phyloP scores from a whole-genome alignment of 106 monocot genomes.

The Apostasia shenzhenica region DNA sequence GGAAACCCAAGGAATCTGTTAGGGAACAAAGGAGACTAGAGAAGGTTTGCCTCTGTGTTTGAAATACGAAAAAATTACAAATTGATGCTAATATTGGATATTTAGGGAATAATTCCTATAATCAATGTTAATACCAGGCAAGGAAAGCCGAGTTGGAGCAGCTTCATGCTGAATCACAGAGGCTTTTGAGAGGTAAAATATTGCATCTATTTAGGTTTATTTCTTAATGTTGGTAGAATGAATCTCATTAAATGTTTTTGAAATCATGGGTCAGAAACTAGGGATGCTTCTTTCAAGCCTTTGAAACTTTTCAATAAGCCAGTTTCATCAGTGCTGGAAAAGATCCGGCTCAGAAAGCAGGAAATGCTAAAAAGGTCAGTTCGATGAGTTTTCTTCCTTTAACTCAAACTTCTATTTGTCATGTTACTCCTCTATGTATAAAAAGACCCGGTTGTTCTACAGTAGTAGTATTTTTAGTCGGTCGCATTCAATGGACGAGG shows the following conservation, averaged over 20 bases:
- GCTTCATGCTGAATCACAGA: constrained; percentile 79
- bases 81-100: constrained; percentile 1
- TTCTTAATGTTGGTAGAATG: background rate
- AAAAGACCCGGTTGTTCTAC: background rate
- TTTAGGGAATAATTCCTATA: background rate
- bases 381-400: background rate
- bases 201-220: background rate
- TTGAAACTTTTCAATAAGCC: constrained; percentile 54
- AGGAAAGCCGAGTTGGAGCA: constrained; percentile 56
- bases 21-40: constrained; percentile 43
- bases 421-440: too few relatives aligned
- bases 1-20: constrained; percentile 24
- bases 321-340: constrained; percentile 86
- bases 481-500: constrained; percentile 9
- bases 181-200: constrained; percentile 64
- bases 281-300: constrained; percentile 75
- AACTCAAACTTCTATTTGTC: background rate
- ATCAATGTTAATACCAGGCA: constrained; percentile 37
- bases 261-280: constrained; percentile 46
- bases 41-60: constrained; percentile 36
- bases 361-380: constrained; percentile 57
- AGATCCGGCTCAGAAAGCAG: constrained; percentile 66
- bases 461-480: constrained; percentile 20
- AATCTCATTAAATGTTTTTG: background rate
- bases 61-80: background rate